These are phyloP conservation scores for Paraphoma sp. DNA, from an alignment of 2,329 filamentous ascomycete species.

Conservation along the genomic window DNA sequence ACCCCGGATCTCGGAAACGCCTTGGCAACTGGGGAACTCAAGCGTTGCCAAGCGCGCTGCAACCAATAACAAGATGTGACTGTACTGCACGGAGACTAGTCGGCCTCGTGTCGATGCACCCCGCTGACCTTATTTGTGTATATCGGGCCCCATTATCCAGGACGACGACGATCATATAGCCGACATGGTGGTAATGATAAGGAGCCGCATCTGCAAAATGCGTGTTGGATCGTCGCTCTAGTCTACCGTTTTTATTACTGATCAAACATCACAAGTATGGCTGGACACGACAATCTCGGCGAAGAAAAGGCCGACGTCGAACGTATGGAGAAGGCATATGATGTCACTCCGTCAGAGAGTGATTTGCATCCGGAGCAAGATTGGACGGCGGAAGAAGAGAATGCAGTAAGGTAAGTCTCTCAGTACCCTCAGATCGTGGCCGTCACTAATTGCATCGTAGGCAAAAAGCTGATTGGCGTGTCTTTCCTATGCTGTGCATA, in stretches of 20 bases:
- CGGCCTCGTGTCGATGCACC: not conserved
- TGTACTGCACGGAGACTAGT: not conserved
- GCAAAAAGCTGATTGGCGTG: constrained; percentile 37
- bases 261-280: not conserved
- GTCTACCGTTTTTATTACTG: not conserved
- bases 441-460: constrained; percentile 10
- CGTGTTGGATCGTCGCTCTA: not conserved
- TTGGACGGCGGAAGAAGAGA: constrained; percentile 42
- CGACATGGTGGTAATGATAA: not conserved
- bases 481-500: constrained; percentile 44
- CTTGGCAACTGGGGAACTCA: constrained; percentile 2
- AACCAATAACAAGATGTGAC: not conserved
- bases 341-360: not conserved
- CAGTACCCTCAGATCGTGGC: not conserved
- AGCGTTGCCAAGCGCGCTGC: not conserved
- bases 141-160: not conserved
- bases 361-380: constrained; percentile 21
- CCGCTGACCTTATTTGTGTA: not conserved
- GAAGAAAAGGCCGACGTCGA: constrained; percentile 17
- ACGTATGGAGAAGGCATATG: constrained; percentile 18
- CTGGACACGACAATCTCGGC: not conserved
- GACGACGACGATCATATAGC: not conserved
- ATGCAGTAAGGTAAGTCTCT: constrained; percentile 26
- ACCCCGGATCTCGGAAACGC: not conserved
- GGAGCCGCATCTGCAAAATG: not conserved